Conservation (phyloP, 139 green algal genomes). For the Volvox africanus region DNA sequence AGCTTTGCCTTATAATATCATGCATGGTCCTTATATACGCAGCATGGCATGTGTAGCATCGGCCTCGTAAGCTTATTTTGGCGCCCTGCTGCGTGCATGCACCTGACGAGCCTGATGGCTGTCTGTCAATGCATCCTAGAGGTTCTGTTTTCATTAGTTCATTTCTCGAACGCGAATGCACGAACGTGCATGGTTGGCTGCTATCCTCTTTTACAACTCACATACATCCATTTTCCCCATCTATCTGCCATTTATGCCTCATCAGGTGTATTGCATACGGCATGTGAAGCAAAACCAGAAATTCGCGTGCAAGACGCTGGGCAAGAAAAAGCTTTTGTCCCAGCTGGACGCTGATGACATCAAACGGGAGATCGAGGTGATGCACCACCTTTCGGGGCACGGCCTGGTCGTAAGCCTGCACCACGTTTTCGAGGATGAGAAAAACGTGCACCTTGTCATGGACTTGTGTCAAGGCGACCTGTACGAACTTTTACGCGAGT, state of each 20-base stretch:
- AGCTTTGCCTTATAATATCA: too few relatives aligned
- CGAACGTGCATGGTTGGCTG: too few relatives aligned
- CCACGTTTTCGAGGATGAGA: constrained; percentile 83
- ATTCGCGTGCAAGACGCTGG: constrained; percentile 46
- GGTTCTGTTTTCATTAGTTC: too few relatives aligned
- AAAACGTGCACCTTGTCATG: constrained; percentile 89
- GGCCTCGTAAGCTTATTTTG: too few relatives aligned
- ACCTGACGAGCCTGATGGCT: too few relatives aligned
- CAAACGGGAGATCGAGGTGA: constrained; percentile 46
- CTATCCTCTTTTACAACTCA: too few relatives aligned
- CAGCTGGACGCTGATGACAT: constrained; percentile 52
- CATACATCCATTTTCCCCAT: not conserved
- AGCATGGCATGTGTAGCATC: too few relatives aligned
- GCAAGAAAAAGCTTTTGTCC: constrained; percentile 39
- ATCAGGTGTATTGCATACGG: constrained; percentile 37
- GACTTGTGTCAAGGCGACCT: constrained; percentile 94
- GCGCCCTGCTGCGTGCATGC: too few relatives aligned
- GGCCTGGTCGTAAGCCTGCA: constrained; percentile 60
- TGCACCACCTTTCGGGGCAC: constrained; percentile 51
- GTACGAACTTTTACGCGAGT: constrained; percentile 78
- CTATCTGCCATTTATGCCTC: not conserved
- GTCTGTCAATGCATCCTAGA: too few relatives aligned
- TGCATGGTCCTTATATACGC: too few relatives aligned
- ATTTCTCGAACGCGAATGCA: too few relatives aligned
- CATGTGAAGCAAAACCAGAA: not conserved